Conservation (phyloP, 148 eudicot species). For the Salicornia ramosissima region DNA sequence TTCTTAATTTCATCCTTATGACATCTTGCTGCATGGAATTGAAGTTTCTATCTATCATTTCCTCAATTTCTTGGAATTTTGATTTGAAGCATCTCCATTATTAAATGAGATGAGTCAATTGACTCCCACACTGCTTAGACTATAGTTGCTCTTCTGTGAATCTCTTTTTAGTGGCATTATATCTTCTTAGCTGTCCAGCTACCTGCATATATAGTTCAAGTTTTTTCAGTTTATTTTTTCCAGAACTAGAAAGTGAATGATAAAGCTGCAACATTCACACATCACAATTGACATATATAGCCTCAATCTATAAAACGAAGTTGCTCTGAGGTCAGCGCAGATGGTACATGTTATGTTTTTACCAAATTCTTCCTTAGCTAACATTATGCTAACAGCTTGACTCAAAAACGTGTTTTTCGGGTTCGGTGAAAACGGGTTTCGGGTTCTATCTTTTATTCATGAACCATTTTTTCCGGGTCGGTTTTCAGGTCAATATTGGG, state of each 20-base stretch:
- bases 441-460: too few species aligned
- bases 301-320: constrained; percentile 10
- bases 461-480: too few species aligned
- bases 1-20: not conserved
- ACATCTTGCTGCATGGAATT: not conserved
- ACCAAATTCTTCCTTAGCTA: not conserved
- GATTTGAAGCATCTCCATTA: not conserved
- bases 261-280: constrained; percentile 15
- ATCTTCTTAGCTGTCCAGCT: not conserved
- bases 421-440: too few species aligned
- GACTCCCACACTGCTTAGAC: not conserved
- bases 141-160: not conserved
- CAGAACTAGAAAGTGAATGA: constrained; percentile 2
- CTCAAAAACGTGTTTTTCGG: too few species aligned
- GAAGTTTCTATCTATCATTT: not conserved
- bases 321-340: constrained; percentile 9
- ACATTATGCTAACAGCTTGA: too few species aligned
- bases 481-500: too few species aligned
- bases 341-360: not conserved
- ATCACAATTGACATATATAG: constrained; percentile 12
- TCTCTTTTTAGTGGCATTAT: not conserved
- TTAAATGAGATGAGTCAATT: not conserved
- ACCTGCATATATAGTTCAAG: not conserved
- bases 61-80: not conserved
- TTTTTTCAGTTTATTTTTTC: not conserved